phyloP scores from a whole-genome alignment of 768 basidiomycete species.

The Tulasnella sp. region DNA sequence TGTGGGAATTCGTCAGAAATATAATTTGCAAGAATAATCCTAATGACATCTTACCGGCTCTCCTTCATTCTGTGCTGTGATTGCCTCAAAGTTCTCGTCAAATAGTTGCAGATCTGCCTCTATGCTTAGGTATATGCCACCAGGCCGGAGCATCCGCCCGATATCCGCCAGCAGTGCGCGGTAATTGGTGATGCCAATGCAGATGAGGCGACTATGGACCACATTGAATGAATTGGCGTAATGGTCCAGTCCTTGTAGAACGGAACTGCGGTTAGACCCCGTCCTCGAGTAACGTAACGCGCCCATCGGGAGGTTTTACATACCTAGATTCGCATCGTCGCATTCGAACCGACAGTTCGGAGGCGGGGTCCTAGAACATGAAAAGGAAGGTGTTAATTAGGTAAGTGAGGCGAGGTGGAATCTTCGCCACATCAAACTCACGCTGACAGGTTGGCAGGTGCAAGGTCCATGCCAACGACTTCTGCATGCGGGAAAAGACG shows the following conservation, averaged over 20 bases:
- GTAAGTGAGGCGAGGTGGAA: too few species aligned
- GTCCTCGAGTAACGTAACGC: too few species aligned
- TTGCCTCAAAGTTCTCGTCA: background rate
- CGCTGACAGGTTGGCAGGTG: background rate
- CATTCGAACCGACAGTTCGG: conserved; percentile 12
- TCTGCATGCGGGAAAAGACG: background rate
- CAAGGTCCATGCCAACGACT: conserved; percentile 9
- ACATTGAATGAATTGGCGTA: conserved; percentile 4
- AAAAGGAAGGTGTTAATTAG: too few species aligned
- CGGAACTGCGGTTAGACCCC: too few species aligned
- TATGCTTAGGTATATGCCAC: conserved; percentile 2
- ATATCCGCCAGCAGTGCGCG: background rate
- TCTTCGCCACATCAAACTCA: background rate
- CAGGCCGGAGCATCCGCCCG: background rate
- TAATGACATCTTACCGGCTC: conserved; percentile 14
- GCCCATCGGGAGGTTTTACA: too few species aligned
- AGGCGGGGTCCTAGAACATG: background rate
- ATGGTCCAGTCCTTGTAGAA: background rate
- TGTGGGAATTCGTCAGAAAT: background rate
- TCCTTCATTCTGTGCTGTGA: conserved; percentile 2
- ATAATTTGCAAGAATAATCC: background rate
- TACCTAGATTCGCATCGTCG: conserved; percentile 4
- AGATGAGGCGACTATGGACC: background rate
- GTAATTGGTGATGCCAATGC: conserved; percentile 5
- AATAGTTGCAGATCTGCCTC: conserved; percentile 6